Evolutionary conservation across 2,329 filamentous ascomycete species (phyloP), one percentile per base, ranked within the genome.

Genomic region (Fusarium nanum): DNA sequence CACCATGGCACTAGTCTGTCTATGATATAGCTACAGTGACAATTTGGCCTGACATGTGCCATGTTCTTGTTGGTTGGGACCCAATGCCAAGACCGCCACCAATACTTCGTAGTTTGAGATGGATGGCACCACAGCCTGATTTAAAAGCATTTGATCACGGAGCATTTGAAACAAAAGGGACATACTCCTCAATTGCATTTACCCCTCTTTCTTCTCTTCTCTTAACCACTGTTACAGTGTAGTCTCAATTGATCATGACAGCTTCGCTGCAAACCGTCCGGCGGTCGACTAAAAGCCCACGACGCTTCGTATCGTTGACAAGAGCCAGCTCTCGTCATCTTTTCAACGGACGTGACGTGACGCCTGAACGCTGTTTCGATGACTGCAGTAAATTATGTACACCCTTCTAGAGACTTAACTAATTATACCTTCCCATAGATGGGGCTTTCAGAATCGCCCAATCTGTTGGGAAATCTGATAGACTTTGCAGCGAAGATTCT

Each of bases 211-310:
- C 9, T 34, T 18, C 32, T 9, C 16, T 18, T 2, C 2, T 9
- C 16, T 18, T 3, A 5, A 5, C 7, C 16, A 18, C 5, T n/a
- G n/a, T n/a, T n/a, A n/a, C 8, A 18, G 5, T 2, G 3, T 0
- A 34, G 7, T 34, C 6, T 34, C 16, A 9, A 9, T 11, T 18
- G 1, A 34, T 1, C 1, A 34, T 34, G 32, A 5, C 9, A 18
- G 32, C 16, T 18, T 34, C 32, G 32, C 9, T 18, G 0, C 32
- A 34, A 34, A 18, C 5, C 16, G 32, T 37, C 9, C 9, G 32
- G 16, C 16, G 9, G 0, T 37, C 32, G 16, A 34, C 16, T 16
- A 34, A 34, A 6, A 10, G 5, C 2, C 16, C 5, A 6, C 2
- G 1, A 1, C 9, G 8, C 1, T 18, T 34, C 9, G 2, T 5